Conservation (phyloP, 208 protist genomes). For the Endotrypanum monterogeii region DNA sequence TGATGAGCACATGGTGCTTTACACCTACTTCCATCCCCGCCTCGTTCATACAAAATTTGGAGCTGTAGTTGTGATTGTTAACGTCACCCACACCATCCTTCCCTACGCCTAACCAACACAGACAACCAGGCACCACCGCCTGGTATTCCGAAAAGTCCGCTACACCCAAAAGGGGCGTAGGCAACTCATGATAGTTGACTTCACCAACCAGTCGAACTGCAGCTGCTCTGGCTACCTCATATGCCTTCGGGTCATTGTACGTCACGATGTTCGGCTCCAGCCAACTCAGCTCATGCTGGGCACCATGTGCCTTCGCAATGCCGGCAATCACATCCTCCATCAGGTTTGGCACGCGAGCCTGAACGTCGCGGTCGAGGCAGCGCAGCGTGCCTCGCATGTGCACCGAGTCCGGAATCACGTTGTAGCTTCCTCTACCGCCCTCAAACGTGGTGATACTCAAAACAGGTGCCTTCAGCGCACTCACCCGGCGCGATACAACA, state of each 20-base stretch:
- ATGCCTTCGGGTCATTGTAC: conserved; percentile 75
- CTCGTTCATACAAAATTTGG: conserved; percentile 65
- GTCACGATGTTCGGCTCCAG: conserved; percentile 84
- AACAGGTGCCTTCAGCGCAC: conserved; percentile 56
- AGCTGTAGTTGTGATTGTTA: conserved; percentile 78
- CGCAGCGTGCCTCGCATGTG: conserved; percentile 73
- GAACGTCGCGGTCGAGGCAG: conserved; percentile 65
- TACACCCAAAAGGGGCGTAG: conserved; percentile 55
- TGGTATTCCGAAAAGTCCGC: conserved; percentile 81
- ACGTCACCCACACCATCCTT: conserved; percentile 25
- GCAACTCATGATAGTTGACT: conserved; percentile 46
- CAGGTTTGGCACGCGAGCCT: conserved; percentile 52
- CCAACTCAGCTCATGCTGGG: conserved; percentile 65
- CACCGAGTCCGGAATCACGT: conserved; percentile 70
- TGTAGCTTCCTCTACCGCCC: conserved; percentile 64
- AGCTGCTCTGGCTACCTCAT: conserved; percentile 53
- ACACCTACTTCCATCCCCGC: conserved; percentile 68
- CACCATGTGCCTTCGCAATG: conserved; percentile 63
- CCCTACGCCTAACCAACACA: conserved; percentile 74
- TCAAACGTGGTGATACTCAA: conserved; percentile 68
- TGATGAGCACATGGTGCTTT: conserved; percentile 66
- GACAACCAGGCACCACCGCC: conserved; percentile 65
- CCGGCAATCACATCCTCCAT: conserved; percentile 74
- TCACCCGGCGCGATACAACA: conserved; percentile 70
- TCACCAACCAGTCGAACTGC: conserved; percentile 52